Evolutionary conservation across 176 grass and related monocot genomes (phyloP).

Genomic region (Avena sativa): DNA sequence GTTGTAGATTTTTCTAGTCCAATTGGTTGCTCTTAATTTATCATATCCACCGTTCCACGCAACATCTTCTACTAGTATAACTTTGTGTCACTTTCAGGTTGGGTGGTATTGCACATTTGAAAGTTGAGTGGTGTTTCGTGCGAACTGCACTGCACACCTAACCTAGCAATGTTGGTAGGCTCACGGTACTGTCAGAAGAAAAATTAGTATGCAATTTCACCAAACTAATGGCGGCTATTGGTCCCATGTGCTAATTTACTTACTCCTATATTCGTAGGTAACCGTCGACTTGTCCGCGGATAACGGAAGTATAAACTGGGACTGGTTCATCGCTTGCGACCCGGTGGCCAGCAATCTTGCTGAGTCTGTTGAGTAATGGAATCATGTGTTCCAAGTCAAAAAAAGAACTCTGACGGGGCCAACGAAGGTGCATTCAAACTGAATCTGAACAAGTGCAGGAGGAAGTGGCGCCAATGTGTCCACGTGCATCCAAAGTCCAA

Average conservation of each 20-base stretch:
- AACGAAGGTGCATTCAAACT: background rate
- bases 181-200: background rate
- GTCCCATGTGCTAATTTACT: background rate
- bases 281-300: background rate
- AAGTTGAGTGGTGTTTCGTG: background rate
- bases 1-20: background rate
- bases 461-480: background rate
- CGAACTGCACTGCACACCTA: background rate
- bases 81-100: conserved; percentile 3
- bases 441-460: background rate
- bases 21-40: background rate
- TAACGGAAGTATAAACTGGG: background rate
- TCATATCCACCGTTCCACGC: background rate
- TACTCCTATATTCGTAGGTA: background rate
- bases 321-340: background rate
- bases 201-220: background rate
- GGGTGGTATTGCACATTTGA: background rate
- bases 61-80: background rate
- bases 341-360: too few species aligned
- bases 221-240: background rate
- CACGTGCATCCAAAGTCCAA: background rate
- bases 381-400: too few species aligned
- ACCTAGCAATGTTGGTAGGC: background rate
- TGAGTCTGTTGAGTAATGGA: too few species aligned
- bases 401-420: too few species aligned